These are phyloP conservation scores for Kitagawia praeruptora DNA, from an alignment of 129 eudicot genomes.

Conservation along the genomic window DNA sequence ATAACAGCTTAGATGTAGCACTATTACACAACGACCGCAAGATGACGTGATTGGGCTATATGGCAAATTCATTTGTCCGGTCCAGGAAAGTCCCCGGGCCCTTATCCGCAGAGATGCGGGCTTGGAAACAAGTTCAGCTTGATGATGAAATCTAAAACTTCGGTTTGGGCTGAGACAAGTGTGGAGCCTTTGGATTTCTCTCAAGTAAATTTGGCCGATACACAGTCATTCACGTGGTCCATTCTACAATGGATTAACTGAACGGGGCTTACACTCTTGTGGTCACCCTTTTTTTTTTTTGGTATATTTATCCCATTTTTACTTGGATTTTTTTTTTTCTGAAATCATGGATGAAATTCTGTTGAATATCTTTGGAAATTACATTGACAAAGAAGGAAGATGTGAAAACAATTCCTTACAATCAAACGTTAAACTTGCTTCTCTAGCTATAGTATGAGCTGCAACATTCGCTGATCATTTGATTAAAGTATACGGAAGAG, in stretches of 20 bases:
- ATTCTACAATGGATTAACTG: background rate
- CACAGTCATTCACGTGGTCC: constrained; percentile 4
- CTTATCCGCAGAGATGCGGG: constrained; percentile 1
- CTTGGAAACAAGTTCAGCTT: background rate
- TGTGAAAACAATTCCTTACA: too few species aligned
- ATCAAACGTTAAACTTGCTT: too few species aligned
- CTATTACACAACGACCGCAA: background rate
- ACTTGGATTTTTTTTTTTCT: too few species aligned
- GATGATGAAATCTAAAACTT: background rate
- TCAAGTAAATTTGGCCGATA: background rate
- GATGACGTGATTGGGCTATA: background rate
- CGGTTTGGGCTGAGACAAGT: background rate
- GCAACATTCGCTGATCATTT: too few species aligned
- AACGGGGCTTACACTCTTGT: constrained; percentile 7
- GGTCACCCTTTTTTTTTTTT: background rate
- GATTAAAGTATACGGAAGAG: too few species aligned
- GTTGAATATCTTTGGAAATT: too few species aligned
- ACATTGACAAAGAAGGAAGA: too few species aligned
- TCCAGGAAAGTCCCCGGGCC: constrained; percentile 6
- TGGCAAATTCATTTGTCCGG: background rate
- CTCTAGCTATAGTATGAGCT: too few species aligned
- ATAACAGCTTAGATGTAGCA: background rate
- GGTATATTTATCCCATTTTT: too few species aligned
- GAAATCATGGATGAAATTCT: too few species aligned
- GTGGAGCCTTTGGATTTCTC: background rate